Evolutionary conservation across 257 asterid genomes (phyloP), one percentile per base, ranked within the genome.

Genomic region (Solanum corneliomulleri): DNA sequence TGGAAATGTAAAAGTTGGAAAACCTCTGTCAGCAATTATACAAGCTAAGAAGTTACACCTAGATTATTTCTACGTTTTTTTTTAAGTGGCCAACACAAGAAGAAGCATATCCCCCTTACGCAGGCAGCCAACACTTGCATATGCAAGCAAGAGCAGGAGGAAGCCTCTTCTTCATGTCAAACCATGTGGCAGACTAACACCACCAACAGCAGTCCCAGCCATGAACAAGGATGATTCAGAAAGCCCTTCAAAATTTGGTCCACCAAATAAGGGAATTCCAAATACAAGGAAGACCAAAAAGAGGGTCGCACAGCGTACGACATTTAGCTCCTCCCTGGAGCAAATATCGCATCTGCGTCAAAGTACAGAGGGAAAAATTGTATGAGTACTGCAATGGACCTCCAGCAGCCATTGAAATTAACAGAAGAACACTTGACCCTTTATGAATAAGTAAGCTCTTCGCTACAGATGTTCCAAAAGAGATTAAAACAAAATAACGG

Each of bases 281-380:
- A 92, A 93, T 89, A 91, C 88, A 95, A 89, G 96, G 91, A 91
- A 93, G 93, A 94, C 93, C 94, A 93, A 85, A 75, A 88, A 89
- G 93, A 91, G 91, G 94, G 92, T 75, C 64, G 89, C 98, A 94
- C 96, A 94, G 95, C 86, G 97, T 95, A 96, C 99, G 98, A 94
- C 98, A 94, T 95, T 94, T 92, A 88, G 92, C 98, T 97, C 98
- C 98, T 92, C 93, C 98, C 88, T 74, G 98, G 98, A 96, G 99
- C 99, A 93, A 97, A 96, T 94, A 96, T 96, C 99, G 99, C 98
- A 95, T 96, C 99, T 96, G 98, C 92, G 97, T 92, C 95, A 94
- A 93, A 92, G 92, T 88, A 91, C 90, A 92, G 91, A 42, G 88
- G 91, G 85, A 89, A 93, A 92, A 89, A 69, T 86, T 80, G 88